Conservation (phyloP, 805 yeast species). For the Ogataea ramenticola region DNA sequence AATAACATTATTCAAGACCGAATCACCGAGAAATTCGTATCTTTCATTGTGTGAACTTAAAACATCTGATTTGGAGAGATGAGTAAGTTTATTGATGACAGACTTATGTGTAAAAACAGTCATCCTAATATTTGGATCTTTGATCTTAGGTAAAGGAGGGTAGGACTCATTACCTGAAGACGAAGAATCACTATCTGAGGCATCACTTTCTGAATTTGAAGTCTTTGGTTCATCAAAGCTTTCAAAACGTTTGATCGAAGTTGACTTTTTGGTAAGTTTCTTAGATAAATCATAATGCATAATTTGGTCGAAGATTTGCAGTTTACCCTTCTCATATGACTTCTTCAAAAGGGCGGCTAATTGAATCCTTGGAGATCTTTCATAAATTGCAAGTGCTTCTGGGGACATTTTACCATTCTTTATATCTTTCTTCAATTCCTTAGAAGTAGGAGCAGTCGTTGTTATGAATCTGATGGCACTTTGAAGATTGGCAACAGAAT, state of each 20-base stretch:
- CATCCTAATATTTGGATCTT: constrained; percentile 48
- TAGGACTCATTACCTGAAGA: constrained; percentile 22
- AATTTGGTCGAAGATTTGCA: constrained; percentile 51
- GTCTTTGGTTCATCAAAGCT: no score
- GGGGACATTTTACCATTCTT: constrained; percentile 15
- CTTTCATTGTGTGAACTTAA: constrained; percentile 73
- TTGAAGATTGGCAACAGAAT: constrained; percentile 45
- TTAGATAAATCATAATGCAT: constrained; percentile 29
- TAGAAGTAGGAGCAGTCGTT: constrained; percentile 47
- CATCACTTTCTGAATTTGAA: not conserved
- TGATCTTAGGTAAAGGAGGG: constrained; percentile 67
- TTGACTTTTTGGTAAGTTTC: not conserved
- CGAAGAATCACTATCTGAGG: not conserved
- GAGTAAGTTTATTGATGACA: constrained; percentile 48
- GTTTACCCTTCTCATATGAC: constrained; percentile 38
- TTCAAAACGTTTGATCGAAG: not conserved
- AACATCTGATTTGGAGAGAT: constrained; percentile 49
- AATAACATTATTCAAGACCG: constrained; percentile 66
- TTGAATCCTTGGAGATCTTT: constrained; percentile 46
- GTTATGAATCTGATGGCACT: constrained; percentile 44
- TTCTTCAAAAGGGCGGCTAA: constrained; percentile 57
- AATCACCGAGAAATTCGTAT: constrained; percentile 86
- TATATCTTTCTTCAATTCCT: constrained; percentile 30
- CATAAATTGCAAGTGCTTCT: constrained; percentile 41
- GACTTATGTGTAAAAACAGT: constrained; percentile 83